Conservation (phyloP, 768 basidiomycete species). For the Russula vinacea region DNA sequence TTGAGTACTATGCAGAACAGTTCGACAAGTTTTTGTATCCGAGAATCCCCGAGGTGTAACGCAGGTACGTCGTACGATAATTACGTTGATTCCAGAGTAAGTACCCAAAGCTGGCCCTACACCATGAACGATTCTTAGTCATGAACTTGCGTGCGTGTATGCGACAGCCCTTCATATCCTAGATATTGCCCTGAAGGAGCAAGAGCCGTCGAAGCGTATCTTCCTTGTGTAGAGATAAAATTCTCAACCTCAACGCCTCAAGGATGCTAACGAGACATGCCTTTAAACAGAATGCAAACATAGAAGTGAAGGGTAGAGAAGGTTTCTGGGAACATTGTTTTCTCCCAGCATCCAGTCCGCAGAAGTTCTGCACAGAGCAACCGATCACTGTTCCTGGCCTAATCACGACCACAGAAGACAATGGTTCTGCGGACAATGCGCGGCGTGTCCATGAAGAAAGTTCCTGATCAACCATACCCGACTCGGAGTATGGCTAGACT, state of each 20-base stretch:
- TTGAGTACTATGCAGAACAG: no score
- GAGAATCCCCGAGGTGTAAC: no score
- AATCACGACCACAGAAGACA: neutral
- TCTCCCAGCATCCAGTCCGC: neutral
- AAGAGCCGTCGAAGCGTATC: neutral
- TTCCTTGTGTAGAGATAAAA: neutral
- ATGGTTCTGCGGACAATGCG: neutral
- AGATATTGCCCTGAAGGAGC: no score
- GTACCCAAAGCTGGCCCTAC: no score
- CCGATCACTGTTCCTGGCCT: neutral
- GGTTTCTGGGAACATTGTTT: neutral
- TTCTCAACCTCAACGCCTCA: neutral
- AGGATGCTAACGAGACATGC: neutral
- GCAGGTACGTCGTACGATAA: no score
- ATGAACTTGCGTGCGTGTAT: neutral
- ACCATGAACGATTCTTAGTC: no score
- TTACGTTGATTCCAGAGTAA: no score
- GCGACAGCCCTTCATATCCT: neutral
- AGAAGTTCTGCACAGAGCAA: neutral
- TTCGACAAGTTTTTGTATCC: no score
- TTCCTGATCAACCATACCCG: neutral
- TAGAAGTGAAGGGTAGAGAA: neutral
- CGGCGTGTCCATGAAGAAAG: neutral
- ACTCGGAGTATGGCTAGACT: neutral
- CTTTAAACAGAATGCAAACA: neutral